Evolutionary conservation across 2,329 filamentous ascomycete genomes (phyloP), one percentile per base, ranked within the genome.

Genomic region (Xylariaceae sp.): DNA sequence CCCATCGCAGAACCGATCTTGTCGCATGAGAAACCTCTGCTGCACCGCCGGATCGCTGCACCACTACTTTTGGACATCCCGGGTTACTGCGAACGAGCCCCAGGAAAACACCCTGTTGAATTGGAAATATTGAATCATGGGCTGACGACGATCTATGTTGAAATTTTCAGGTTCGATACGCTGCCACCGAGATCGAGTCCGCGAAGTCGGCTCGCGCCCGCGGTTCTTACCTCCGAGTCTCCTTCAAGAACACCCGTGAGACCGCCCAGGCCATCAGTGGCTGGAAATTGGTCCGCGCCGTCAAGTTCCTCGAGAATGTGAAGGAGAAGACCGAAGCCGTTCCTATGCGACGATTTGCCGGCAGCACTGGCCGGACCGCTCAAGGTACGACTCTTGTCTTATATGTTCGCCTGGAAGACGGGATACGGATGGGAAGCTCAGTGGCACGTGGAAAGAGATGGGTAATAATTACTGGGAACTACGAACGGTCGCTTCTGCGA

Each of bases 161-260:
- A 18, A 22, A 21, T 45, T 47, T 54, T 15, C 72, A 95, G 91
- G 90, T 95, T 83, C 90, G 92, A 79, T 96, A 96, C 91, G 90
- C 90, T 79, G 88, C 88, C 75, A 89, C 86, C 73, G 84, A 91
- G 76, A 92, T 95, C 75, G 81, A 87, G 71, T 80, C 86, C 77
- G 83, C 86, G 70, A 96, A 96, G 85, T 95, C 89, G 80, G 94
- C 94, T 78, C 90, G 92, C 82, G 88, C 92, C 74, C 92, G 94
- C 80, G 94, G 95, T 79, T 91, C 92, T 76, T 99, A 97, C 85
- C 89, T 99, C 71, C 91, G 94, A 76, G 92, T 97, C 70, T 95
- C 89, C 70, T 99, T 96, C 89, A 99, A 99, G 88, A 99, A 99
- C 87, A 99, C 94, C 76, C 91, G 94, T 74, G 95, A 99, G 84